These are phyloP conservation scores for Calonectria ilicicola DNA, from an alignment of 2,329 filamentous ascomycete species.

Conservation along the genomic window DNA sequence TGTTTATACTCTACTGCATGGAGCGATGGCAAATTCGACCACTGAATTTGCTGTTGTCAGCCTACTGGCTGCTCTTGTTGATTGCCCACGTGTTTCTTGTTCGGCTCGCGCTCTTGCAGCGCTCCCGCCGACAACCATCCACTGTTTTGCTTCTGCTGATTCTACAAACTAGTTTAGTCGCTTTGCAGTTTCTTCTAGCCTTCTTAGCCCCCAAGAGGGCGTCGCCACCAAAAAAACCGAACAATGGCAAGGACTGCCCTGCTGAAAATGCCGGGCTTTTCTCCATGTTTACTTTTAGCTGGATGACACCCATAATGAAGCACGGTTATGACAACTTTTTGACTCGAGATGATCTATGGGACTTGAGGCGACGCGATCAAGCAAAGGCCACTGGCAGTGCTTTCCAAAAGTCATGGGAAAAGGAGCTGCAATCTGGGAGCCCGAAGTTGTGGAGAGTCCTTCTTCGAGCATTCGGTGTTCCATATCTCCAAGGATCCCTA, in stretches of 20 bases:
- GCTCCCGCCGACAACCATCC: background rate
- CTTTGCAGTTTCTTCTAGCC: background rate
- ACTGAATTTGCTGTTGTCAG: background rate
- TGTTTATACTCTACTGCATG: background rate
- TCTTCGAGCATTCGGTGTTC: background rate
- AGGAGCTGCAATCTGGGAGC: background rate
- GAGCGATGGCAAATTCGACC: background rate
- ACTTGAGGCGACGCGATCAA: background rate
- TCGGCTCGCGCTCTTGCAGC: background rate
- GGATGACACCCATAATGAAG: slow-evolving; percentile 13
- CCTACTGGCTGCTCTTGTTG: background rate
- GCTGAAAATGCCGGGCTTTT: background rate
- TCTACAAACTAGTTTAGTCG: background rate
- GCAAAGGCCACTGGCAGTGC: background rate
- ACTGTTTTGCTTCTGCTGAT: background rate
- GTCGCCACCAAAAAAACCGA: no score
- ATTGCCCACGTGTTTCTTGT: background rate
- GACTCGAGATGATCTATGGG: background rate
- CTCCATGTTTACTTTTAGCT: slow-evolving; percentile 7
- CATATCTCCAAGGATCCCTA: background rate
- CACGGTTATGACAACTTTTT: background rate
- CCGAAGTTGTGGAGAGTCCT: background rate
- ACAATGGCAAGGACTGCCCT: background rate
- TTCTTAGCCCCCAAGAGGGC: background rate
- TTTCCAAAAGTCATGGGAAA: background rate